These are phyloP conservation scores for Leccinellum luteum DNA, from an alignment of 768 basidiomycete genomes.

Conservation along the genomic window DNA sequence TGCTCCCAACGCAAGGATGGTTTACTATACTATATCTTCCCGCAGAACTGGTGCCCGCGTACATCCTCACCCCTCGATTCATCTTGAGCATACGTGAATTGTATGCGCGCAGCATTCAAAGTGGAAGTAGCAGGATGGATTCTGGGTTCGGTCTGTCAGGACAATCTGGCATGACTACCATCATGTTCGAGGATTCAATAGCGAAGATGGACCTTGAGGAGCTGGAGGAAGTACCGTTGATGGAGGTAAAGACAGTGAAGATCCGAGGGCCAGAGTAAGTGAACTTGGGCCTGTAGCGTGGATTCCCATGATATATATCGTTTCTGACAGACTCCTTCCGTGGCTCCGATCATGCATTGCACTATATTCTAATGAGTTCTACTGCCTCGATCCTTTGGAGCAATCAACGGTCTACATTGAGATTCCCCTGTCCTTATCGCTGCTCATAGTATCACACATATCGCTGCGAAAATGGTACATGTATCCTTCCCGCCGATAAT, in stretches of 20 bases:
- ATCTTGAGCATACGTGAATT: background rate
- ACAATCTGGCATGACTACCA: background rate
- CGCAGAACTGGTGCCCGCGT: background rate
- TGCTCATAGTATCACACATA: constrained; percentile 6
- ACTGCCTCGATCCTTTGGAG: too few species aligned
- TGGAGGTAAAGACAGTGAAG: background rate
- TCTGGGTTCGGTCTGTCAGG: background rate
- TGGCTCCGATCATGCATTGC: too few species aligned
- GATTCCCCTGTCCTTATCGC: background rate
- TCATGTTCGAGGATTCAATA: background rate
- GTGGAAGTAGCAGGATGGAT: constrained; percentile 6
- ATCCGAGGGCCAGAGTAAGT: background rate
- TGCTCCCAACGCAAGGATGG: background rate
- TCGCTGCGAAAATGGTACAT: constrained; percentile 26
- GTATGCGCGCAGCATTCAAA: background rate
- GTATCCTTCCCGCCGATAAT: constrained; percentile 26
- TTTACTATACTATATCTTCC: background rate
- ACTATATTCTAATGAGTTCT: too few species aligned
- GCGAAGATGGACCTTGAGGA: background rate
- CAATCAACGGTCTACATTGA: background rate
- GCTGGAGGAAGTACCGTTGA: background rate
- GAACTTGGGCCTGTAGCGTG: background rate
- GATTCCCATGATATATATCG: too few species aligned
- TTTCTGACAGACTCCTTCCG: too few species aligned
- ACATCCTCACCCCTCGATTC: background rate